These are phyloP conservation scores for Galeopsis tetrahit DNA, from an alignment of 257 asterid genomes.

Conservation along the genomic window DNA sequence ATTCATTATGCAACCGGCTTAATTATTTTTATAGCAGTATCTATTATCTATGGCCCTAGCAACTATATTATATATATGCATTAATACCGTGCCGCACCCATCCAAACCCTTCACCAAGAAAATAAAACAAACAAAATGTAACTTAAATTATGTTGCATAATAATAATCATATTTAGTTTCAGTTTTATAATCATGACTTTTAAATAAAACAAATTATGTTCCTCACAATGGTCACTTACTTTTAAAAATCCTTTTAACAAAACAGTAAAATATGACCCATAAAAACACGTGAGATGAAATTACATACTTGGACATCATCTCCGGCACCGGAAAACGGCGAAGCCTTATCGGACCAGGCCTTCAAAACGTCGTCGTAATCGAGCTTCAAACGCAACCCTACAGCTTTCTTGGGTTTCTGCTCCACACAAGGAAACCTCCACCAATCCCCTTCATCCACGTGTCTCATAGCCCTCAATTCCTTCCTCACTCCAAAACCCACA, in stretches of 20 bases:
- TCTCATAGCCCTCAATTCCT: conserved; percentile 56
- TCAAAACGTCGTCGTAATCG: conserved; percentile 60
- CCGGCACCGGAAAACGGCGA: conserved; percentile 65
- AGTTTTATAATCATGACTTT: too few species aligned
- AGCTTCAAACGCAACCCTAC: conserved; percentile 53
- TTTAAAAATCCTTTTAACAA: background rate
- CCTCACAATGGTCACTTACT: too few species aligned
- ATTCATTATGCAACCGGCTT: conserved; percentile 23
- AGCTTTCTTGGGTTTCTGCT: conserved; percentile 22
- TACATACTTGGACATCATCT: conserved; percentile 71
- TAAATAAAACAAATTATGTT: too few species aligned
- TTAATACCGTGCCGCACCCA: conserved; percentile 25
- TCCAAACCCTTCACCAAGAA: conserved; percentile 4
- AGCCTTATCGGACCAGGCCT: conserved; percentile 65
- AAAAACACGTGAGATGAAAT: conserved; percentile 30
- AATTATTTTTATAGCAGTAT: background rate
- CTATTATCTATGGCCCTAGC: background rate
- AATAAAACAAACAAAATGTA: background rate
- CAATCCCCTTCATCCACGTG: conserved; percentile 60
- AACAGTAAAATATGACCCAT: background rate
- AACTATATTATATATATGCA: background rate
- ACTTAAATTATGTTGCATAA: background rate
- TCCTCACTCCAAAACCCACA: conserved; percentile 56
- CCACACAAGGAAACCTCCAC: conserved; percentile 69
- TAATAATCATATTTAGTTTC: background rate